These are phyloP conservation scores for Entomortierella parvispora DNA, from an alignment of 192 early-diverging fungal species.

Conservation along the genomic window DNA sequence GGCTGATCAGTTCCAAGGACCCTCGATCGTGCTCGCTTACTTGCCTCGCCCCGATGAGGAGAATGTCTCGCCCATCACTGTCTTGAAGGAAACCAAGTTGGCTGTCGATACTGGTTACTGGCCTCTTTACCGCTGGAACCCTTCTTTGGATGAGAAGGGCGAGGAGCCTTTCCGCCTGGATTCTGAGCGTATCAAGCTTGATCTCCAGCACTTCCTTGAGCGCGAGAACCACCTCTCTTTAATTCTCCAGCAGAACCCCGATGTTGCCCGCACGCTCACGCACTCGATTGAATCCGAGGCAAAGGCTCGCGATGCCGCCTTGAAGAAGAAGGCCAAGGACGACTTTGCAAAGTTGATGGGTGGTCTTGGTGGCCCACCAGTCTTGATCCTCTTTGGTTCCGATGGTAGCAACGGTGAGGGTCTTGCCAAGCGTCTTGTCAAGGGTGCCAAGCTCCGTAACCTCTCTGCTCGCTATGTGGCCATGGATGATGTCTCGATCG, in stretches of 20 bases:
- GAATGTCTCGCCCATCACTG: slow-evolving; percentile 70
- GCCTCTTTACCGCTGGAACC: slow-evolving; percentile 97
- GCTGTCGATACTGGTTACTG: slow-evolving; percentile 91
- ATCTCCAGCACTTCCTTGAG: slow-evolving; percentile 83
- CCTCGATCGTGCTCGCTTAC: slow-evolving; percentile 90
- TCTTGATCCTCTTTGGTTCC: slow-evolving; percentile 90
- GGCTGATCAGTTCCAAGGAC: slow-evolving; percentile 90
- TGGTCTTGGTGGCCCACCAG: slow-evolving; percentile 79
- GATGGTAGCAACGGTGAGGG: slow-evolving; percentile 91
- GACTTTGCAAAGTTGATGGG: slow-evolving; percentile 76
- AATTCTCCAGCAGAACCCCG: slow-evolving; percentile 73
- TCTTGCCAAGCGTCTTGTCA: slow-evolving; percentile 83
- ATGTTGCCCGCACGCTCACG: slow-evolving; percentile 62
- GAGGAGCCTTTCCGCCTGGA: slow-evolving; percentile 75
- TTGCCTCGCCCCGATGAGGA: slow-evolving; percentile 69
- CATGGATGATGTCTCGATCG: slow-evolving; percentile 86
- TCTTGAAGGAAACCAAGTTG: slow-evolving; percentile 89
- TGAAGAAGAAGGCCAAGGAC: slow-evolving; percentile 71
- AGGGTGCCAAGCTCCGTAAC: slow-evolving; percentile 86
- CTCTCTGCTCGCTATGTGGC: slow-evolving; percentile 79
- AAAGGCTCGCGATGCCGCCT: slow-evolving; percentile 67
- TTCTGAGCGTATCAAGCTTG: slow-evolving; percentile 82
- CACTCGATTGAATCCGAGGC: slow-evolving; percentile 75
- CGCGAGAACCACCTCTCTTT: slow-evolving; percentile 87
- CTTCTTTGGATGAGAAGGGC: slow-evolving; percentile 64